A percentile compares a stretch with the other conserved stretches of the same genome.
These are phyloP conservation scores for Arctium lappa DNA, from an alignment of 129 eudicot species.

Conservation along the genomic window DNA sequence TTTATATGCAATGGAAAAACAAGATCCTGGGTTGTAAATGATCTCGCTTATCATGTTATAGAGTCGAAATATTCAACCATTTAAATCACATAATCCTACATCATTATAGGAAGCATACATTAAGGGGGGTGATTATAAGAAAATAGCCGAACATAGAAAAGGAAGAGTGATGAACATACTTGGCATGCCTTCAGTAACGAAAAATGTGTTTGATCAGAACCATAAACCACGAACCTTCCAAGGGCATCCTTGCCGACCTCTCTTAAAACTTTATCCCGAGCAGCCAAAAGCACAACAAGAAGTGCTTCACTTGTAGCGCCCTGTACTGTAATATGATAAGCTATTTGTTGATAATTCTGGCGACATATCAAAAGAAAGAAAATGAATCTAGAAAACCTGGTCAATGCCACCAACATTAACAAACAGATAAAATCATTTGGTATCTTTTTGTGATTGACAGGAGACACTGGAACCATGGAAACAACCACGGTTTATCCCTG, in stretches of 20 bases:
- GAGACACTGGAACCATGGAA: too few relatives aligned
- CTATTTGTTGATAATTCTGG: background rate
- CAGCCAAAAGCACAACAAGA: slow-evolving; percentile 86
- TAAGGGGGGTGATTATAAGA: background rate
- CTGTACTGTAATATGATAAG: slow-evolving; percentile 55
- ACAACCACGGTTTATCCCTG: too few relatives aligned
- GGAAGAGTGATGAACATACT: slow-evolving; percentile 37
- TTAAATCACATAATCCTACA: background rate
- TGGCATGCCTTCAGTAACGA: slow-evolving; percentile 88
- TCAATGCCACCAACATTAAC: background rate
- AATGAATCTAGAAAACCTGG: background rate
- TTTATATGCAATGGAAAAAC: background rate
- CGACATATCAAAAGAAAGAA: background rate
- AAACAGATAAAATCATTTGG: background rate
- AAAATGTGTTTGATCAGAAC: slow-evolving; percentile 96
- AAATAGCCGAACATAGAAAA: background rate
- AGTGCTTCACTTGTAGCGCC: slow-evolving; percentile 98
- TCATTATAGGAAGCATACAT: background rate
- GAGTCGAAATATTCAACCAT: too few relatives aligned
- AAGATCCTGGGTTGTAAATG: background rate
- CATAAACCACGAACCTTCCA: slow-evolving; percentile 78
- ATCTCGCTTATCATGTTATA: background rate
- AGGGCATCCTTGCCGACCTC: slow-evolving; percentile 64
- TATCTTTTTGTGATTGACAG: too few relatives aligned
- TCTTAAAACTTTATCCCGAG: slow-evolving; percentile 78